Evolutionary conservation across 495 filamentous ascomycete genomes (phyloP), one percentile per base, ranked within the genome.

Genomic region (Aspergillus ellipticus): DNA sequence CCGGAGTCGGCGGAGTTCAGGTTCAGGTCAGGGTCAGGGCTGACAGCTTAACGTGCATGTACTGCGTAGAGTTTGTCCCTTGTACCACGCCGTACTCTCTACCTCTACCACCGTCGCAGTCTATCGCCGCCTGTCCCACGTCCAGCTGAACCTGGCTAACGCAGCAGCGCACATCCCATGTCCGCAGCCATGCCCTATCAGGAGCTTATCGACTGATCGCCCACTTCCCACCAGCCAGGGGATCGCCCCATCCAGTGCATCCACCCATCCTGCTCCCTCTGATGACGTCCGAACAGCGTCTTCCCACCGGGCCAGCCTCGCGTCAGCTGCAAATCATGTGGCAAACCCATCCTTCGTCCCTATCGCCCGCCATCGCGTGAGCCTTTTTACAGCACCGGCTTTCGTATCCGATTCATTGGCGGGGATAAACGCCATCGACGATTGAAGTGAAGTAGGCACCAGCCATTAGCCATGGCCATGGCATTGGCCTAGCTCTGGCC

Each of bases 331-430:
- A 39, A 47, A n/a, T 47, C 20, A 10, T 15, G 45, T 48, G 45
- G 45, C 45, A 48, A 48, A 48, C 19, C n/a, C n/a, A n/a, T 15
- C 24, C 24, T 7, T 28, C 24, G n/a, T n/a, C 22, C 45, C 29
- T 48, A 48, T 48, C 45, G 29, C 45, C 29, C 29, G 45, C 45
- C 16, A 48, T 16, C 45, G n/a, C 22, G 22, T 48, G 45, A n/a
- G 35, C 35, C n/a, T n/a, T n/a, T n/a, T n/a, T n/a, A 5, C 35
- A 13, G 15, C 28, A 22, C 13, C 24, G 45, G 45, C 45, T 31
- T 28, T 48, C 45, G 45, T 48, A 48, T 48, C 45, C 22, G 45
- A 46, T n/a, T 17, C 41, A 53, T 45, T 53, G 26, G 42, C 28
- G 16, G 41, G 8, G 11, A 29, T 33, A 28, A 47, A 43, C 52